These are phyloP conservation scores for Teunomyces kruisii DNA, from an alignment of 805 yeast genomes.

Conservation along the genomic window DNA sequence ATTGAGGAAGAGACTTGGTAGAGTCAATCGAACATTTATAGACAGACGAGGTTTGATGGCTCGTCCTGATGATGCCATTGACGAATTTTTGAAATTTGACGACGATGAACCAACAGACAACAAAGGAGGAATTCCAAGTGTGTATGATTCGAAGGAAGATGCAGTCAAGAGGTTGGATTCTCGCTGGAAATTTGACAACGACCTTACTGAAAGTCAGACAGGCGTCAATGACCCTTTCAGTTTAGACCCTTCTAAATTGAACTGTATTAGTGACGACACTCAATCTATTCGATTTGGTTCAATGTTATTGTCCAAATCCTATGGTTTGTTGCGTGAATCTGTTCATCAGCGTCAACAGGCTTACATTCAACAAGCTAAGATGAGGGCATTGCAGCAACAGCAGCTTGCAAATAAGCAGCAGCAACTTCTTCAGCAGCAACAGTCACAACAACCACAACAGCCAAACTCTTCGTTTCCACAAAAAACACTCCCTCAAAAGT, in stretches of 20 bases:
- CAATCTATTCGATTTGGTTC: slow-evolving; percentile 90
- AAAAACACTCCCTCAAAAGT: neutral
- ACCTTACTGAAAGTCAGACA: slow-evolving; percentile 41
- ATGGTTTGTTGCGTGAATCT: slow-evolving; percentile 75
- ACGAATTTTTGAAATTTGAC: slow-evolving; percentile 42
- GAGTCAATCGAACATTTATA: slow-evolving; percentile 66
- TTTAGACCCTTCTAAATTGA: slow-evolving; percentile 78
- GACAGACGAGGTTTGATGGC: slow-evolving; percentile 65
- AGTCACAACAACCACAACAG: slow-evolving; percentile 3
- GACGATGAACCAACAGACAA: slow-evolving; percentile 25
- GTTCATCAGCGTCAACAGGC: slow-evolving; percentile 63
- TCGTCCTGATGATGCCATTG: slow-evolving; percentile 33
- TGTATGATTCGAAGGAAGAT: slow-evolving; percentile 49
- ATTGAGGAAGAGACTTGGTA: slow-evolving; percentile 72
- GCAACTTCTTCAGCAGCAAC: slow-evolving; percentile 1
- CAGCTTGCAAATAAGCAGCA: slow-evolving; percentile 21
- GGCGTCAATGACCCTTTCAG: slow-evolving; percentile 51
- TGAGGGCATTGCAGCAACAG: slow-evolving; percentile 43
- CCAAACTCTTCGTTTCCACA: slow-evolving; percentile 1
- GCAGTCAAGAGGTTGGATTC: slow-evolving; percentile 50
- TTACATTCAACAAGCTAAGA: slow-evolving; percentile 49
- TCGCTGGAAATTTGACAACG: slow-evolving; percentile 68
- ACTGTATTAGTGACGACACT: slow-evolving; percentile 80
- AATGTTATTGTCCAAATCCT: slow-evolving; percentile 84
- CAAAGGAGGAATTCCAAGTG: slow-evolving; percentile 18